Evolutionary conservation across 2,329 filamentous ascomycete genomes (phyloP).

Genomic region (Calonectria henricotiae): DNA sequence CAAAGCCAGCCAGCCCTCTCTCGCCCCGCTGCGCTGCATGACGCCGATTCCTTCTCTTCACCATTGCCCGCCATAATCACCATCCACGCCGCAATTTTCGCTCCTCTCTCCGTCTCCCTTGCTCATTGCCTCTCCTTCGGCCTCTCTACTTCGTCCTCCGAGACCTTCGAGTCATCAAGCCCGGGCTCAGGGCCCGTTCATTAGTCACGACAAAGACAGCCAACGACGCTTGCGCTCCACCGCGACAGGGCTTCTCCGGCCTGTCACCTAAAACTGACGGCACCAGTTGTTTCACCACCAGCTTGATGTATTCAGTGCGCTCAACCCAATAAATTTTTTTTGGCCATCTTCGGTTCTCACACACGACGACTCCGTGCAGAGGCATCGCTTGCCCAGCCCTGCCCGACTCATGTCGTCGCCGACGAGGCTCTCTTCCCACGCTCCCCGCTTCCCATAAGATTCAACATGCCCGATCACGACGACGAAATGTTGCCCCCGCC

Average conservation of each 20-base stretch:
- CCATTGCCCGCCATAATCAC: slow-evolving; percentile 9
- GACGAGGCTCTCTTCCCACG: slow-evolving; percentile 45
- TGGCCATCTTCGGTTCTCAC: slow-evolving; percentile 24
- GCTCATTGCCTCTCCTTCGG: neutral
- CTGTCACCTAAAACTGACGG: slow-evolving; percentile 8
- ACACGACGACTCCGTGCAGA: slow-evolving; percentile 37
- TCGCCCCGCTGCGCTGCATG: slow-evolving; percentile 6
- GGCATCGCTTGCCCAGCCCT: slow-evolving; percentile 28
- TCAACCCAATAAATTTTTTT: slow-evolving; percentile 38
- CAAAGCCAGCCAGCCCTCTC: neutral
- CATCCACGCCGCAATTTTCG: slow-evolving; percentile 13
- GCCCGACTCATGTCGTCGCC: slow-evolving; percentile 51
- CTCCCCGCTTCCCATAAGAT: slow-evolving; percentile 47
- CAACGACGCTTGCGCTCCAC: slow-evolving; percentile 14
- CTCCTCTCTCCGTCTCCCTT: neutral
- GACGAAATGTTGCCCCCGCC: slow-evolving; percentile 64
- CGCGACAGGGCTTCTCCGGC: slow-evolving; percentile 11
- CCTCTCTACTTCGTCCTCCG: neutral
- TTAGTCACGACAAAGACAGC: slow-evolving; percentile 8
- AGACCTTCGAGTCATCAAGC: slow-evolving; percentile 3
- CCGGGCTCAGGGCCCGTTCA: slow-evolving; percentile 9
- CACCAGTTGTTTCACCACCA: slow-evolving; percentile 5
- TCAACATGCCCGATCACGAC: slow-evolving; percentile 54
- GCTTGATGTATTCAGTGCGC: slow-evolving; percentile 25
- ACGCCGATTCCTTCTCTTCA: neutral